A percentile compares a stretch with the other conserved stretches of the same genome.
Conservation (phyloP, 257 asterid genomes). For the Datura wrightii region DNA sequence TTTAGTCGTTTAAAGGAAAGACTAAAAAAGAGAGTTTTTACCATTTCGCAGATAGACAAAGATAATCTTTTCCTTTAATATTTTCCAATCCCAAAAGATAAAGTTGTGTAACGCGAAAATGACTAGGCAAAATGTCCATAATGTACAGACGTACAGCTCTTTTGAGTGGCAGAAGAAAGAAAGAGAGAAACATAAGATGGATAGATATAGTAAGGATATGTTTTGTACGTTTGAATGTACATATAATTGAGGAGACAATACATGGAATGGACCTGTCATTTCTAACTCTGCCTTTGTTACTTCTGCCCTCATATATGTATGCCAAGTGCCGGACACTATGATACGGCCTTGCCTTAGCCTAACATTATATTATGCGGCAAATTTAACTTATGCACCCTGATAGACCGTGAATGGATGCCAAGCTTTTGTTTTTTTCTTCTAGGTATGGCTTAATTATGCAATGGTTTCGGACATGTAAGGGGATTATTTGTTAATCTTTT, state of each 20-base stretch:
- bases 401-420: too few species aligned
- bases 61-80: not conserved
- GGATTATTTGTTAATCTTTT: too few species aligned
- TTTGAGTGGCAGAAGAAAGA: not conserved
- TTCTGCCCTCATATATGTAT: not conserved
- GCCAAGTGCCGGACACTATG: constrained; percentile 1
- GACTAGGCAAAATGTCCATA: constrained; percentile 22
- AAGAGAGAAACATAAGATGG: constrained; percentile 8
- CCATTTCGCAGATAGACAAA: not conserved
- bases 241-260: constrained; percentile 20
- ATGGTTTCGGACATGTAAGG: too few species aligned
- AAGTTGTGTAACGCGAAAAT: not conserved
- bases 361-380: not conserved
- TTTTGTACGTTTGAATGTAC: constrained; percentile 22
- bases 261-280: constrained; percentile 4
- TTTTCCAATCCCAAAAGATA: not conserved
- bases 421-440: too few species aligned
- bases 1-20: not conserved
- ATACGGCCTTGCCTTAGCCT: not conserved
- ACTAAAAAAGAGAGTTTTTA: not conserved
- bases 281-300: not conserved
- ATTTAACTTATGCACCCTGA: not conserved
- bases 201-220: constrained; percentile 20
- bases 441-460: too few species aligned
- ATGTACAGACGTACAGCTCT: not conserved